Percentiles rank a stretch among this genome's conserved stretches.
Conservation (phyloP, 106 monocot genomes). For the Dendrobium nobile region DNA sequence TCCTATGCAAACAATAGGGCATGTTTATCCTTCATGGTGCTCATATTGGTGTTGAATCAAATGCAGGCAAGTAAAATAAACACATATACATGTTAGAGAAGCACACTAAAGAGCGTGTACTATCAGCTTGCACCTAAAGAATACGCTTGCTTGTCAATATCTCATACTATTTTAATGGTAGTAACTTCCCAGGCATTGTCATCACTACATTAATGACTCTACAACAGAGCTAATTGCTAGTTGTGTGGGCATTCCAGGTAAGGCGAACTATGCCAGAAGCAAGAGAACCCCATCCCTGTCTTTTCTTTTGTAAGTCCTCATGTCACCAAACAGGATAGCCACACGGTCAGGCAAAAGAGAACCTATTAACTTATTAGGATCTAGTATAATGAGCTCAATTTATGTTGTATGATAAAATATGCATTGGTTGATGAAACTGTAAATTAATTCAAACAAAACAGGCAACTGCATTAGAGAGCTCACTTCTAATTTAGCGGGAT, state of each 20-base stretch:
- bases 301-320: no score
- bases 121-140: neutral
- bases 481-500: slow-evolving; percentile 86
- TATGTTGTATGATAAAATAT: neutral
- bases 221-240: no score
- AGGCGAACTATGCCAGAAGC: neutral
- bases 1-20: no score
- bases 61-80: neutral
- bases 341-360: neutral
- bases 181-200: no score
- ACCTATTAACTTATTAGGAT: neutral
- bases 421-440: neutral
- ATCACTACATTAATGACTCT: no score
- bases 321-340: neutral
- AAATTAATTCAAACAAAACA: neutral
- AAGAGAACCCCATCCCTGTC: neutral
- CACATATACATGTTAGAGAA: neutral
- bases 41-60: neutral
- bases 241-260: no score
- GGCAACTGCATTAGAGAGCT: neutral
- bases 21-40: neutral
- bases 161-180: no score
- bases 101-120: neutral
- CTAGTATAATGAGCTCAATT: neutral
- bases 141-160: no score